A percentile compares a stretch with the other conserved stretches of the same genome.
phyloP scores from a whole-genome alignment of 2,329 filamentous ascomycete genomes.

The Diaporthe sp. region DNA sequence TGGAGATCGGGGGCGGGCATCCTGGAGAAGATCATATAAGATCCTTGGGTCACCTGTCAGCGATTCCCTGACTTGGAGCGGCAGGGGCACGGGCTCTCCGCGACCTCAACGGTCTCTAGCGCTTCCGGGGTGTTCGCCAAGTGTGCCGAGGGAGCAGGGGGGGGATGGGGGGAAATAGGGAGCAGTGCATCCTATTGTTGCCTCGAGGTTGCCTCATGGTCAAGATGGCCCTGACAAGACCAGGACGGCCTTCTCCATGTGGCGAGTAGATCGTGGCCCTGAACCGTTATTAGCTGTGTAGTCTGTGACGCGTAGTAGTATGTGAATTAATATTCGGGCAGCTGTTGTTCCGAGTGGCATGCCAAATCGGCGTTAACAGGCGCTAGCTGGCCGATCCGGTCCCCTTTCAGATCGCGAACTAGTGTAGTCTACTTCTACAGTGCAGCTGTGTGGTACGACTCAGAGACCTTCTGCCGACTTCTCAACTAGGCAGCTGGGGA shows the following conservation, averaged over 20 bases:
- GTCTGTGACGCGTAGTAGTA: neutral
- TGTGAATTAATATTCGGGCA: neutral
- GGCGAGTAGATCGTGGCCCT: neutral
- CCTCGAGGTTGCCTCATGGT: neutral
- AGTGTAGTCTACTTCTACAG: neutral
- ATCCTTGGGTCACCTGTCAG: constrained; percentile 4
- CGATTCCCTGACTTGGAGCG: neutral
- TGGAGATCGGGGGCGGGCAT: constrained; percentile 6
- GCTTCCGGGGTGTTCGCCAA: constrained; percentile 9
- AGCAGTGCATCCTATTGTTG: neutral
- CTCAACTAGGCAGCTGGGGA: neutral
- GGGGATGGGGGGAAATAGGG: neutral
- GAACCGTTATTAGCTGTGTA: neutral
- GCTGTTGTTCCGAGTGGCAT: neutral
- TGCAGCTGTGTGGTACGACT: neutral
- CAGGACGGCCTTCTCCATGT: neutral
- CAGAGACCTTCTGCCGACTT: neutral
- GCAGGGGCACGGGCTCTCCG: constrained; percentile 7
- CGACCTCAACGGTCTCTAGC: constrained; percentile 24
- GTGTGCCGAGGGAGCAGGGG: neutral
- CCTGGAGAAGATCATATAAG: constrained; percentile 15
- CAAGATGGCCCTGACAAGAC: neutral
- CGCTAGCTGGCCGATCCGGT: neutral
- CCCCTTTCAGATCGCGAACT: neutral
- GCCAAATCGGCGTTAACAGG: neutral